Evolutionary conservation across 2,329 filamentous ascomycete genomes (phyloP).

Genomic region (Golovinomyces cichoracearum): DNA sequence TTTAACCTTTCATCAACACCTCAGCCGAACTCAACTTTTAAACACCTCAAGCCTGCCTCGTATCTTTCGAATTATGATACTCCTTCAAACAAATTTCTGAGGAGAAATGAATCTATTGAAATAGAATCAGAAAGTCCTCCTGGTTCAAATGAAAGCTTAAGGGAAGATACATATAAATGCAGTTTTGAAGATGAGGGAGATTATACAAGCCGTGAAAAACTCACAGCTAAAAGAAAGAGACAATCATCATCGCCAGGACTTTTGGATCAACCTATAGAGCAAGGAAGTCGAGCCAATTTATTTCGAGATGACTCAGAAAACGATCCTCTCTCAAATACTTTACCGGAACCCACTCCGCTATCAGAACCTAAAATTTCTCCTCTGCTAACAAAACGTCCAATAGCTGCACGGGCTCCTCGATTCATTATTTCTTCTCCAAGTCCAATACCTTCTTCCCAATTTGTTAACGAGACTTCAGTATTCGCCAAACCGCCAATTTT

Average conservation of each 20-base stretch:
- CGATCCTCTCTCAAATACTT: conserved; percentile 6
- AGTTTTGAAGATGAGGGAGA: conserved; percentile 6
- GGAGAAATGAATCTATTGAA: background rate
- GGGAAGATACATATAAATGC: conserved; percentile 6
- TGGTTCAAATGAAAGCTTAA: conserved; percentile 9
- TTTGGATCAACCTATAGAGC: conserved; percentile 1
- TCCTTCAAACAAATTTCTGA: background rate
- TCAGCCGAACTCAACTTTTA: conserved; percentile 8
- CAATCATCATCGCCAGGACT: conserved; percentile 8
- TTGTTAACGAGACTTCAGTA: background rate
- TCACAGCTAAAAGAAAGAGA: conserved; percentile 11
- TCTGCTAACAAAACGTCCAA: conserved; percentile 4
- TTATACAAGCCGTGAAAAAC: conserved; percentile 8
- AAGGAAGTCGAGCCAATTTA: conserved; percentile 2
- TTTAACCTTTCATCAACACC: conserved; percentile 14
- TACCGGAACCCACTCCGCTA: conserved; percentile 9
- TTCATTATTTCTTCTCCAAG: conserved; percentile 9
- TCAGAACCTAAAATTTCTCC: conserved; percentile 6
- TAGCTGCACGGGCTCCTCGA: conserved; percentile 10
- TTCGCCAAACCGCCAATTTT: conserved; percentile 15
- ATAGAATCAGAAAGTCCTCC: background rate
- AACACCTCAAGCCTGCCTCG: conserved; percentile 6
- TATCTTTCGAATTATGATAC: background rate
- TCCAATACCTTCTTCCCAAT: conserved; percentile 6
- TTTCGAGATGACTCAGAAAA: conserved; percentile 3